These are phyloP conservation scores for Marchantia paleacea DNA, from an alignment of 225 moss, liverwort and hornwort genomes.

Conservation along the genomic window DNA sequence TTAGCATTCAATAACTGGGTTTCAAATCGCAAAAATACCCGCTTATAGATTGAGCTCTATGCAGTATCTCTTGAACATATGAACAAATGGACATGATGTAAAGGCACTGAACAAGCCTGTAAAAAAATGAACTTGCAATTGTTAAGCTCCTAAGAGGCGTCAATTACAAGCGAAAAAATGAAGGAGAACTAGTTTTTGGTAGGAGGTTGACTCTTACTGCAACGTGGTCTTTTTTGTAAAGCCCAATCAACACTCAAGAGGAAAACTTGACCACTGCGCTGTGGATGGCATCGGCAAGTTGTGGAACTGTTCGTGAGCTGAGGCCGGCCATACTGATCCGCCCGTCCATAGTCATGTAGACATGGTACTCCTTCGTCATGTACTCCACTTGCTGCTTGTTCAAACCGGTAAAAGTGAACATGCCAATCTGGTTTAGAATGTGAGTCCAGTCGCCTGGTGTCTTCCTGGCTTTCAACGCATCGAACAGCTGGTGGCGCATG, in stretches of 20 bases:
- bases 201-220: neutral
- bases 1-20: neutral
- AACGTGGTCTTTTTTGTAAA: no score
- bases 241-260: neutral
- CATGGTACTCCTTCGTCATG: conserved; percentile 86
- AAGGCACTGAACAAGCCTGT: neutral
- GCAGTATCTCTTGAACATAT: neutral
- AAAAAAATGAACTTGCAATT: neutral
- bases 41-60: neutral
- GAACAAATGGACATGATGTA: neutral
- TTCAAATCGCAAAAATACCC: neutral
- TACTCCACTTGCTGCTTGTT: conserved; percentile 75
- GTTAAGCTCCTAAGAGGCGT: neutral
- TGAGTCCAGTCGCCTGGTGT: conserved; percentile 94
- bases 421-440: conserved; percentile 90
- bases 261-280: conserved; percentile 54
- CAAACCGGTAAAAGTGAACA: conserved; percentile 95
- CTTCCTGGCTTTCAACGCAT: conserved; percentile 72
- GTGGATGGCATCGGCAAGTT: conserved; percentile 88
- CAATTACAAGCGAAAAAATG: neutral
- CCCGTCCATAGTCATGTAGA: conserved; percentile 89
- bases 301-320: conserved; percentile 70
- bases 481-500: conserved; percentile 77
- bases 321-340: conserved; percentile 98
- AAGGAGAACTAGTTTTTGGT: neutral